Percentiles rank a stretch among this genome's conserved stretches.
Conservation (phyloP, 2,329 filamentous ascomycete species). For the Seiridium unicorne region DNA sequence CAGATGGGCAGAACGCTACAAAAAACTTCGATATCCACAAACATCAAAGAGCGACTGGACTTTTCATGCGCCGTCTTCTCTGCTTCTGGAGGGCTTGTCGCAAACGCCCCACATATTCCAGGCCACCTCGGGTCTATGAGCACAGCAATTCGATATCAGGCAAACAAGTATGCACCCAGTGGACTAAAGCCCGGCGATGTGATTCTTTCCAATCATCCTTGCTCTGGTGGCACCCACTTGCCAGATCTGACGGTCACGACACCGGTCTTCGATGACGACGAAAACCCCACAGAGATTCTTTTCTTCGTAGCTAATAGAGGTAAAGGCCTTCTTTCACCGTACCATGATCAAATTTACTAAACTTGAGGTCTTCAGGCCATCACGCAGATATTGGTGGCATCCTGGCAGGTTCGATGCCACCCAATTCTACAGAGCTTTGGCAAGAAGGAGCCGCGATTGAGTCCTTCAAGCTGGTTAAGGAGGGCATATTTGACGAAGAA, state of each 20-base stretch:
- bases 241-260: slow-evolving; percentile 18
- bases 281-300: slow-evolving; percentile 7
- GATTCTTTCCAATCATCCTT: slow-evolving; percentile 63
- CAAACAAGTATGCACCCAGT: slow-evolving; percentile 23
- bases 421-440: slow-evolving; percentile 37
- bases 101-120: slow-evolving; percentile 72
- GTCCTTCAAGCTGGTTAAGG: slow-evolving; percentile 33
- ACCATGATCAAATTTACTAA: not conserved
- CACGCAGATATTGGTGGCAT: slow-evolving; percentile 41
- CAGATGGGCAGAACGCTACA: slow-evolving; percentile 75
- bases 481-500: slow-evolving; percentile 30
- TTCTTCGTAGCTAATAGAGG: slow-evolving; percentile 16
- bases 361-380: not conserved
- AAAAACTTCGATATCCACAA: slow-evolving; percentile 74
- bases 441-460: slow-evolving; percentile 40
- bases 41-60: slow-evolving; percentile 77
- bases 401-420: slow-evolving; percentile 39
- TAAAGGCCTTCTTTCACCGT: not conserved
- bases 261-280: slow-evolving; percentile 16
- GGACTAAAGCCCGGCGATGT: slow-evolving; percentile 73
- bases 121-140: slow-evolving; percentile 67
- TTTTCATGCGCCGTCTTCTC: slow-evolving; percentile 81
- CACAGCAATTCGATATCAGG: slow-evolving; percentile 61
- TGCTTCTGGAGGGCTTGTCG: slow-evolving; percentile 67
- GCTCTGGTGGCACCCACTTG: slow-evolving; percentile 17